These are phyloP conservation scores for Akanthomyces lecanii DNA, from an alignment of 2,329 filamentous ascomycete species.

Conservation along the genomic window DNA sequence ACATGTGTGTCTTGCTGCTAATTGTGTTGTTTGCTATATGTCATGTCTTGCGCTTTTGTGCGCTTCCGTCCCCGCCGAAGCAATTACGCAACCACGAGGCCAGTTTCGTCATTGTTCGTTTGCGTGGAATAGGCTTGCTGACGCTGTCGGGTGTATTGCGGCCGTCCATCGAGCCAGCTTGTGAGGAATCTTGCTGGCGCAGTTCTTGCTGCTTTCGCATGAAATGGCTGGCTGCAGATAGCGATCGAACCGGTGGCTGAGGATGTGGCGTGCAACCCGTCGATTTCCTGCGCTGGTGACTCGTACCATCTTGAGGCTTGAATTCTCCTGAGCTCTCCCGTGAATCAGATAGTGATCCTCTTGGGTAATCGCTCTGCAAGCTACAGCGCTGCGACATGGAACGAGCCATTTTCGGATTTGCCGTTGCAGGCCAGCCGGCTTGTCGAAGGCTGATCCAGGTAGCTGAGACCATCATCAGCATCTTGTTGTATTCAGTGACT, in stretches of 20 bases:
- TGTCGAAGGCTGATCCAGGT: constrained; percentile 36
- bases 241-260: constrained; percentile 20
- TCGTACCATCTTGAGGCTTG: constrained; percentile 1
- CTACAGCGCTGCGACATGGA: constrained; percentile 25
- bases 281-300: constrained; percentile 6
- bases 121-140: background rate
- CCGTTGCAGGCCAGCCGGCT: constrained; percentile 32
- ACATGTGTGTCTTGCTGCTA: constrained; percentile 1
- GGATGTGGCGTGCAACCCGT: background rate
- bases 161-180: constrained; percentile 2
- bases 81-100: constrained; percentile 20
- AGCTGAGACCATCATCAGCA: constrained; percentile 36
- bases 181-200: background rate
- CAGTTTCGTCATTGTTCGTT: constrained; percentile 12
- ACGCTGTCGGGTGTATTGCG: constrained; percentile 14
- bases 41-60: background rate
- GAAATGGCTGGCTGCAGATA: constrained; percentile 26
- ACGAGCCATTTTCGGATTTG: constrained; percentile 27
- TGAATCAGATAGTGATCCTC: constrained; percentile 13
- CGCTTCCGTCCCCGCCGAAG: constrained; percentile 2
- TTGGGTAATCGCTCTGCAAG: constrained; percentile 15
- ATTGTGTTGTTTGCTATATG: constrained; percentile 3
- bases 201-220: constrained; percentile 23
- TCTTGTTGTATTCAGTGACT: constrained; percentile 32
- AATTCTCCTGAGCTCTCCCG: constrained; percentile 11